Evolutionary conservation across 495 filamentous ascomycete species (phyloP), one percentile per base, ranked within the genome.

Genomic region (Viridothelium virens): DNA sequence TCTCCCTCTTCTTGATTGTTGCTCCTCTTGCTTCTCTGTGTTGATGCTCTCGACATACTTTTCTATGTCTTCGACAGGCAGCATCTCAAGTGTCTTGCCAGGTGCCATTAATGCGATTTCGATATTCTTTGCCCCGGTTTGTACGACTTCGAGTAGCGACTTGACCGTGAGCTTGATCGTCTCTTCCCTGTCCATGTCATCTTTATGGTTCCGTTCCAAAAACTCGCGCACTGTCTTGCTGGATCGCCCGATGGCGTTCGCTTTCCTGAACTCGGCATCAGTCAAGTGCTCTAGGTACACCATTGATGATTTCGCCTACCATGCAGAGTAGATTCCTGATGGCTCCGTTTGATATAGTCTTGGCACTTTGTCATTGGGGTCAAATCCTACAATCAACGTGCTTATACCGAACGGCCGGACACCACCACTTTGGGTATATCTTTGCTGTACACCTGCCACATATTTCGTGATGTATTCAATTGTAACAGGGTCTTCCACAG

Each of bases 401-500:
- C 91, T 96, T 74, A 98, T 96, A 65, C 94, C 94, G 75, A 98
- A 98, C 25, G 94, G 94, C 74, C 95, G 81, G 2, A 98, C 94
- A 81, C 94, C 94, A 78, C 94, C 94, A 73, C 90, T 94, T 81
- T 98, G 94, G 56, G 94, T 98, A 80, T 98, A 98, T 75, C 91
- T 84, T 82, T 98, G 94, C 81, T 98, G 94, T 69, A 97, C 95
- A 50, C 93, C 89, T 50, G 94, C 94, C 65, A 97, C 88, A 76
- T 97, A 96, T 80, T 97, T 97, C 65, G 94, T 97, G 74, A 98
- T 97, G 81, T 98, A 98, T 80, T 98, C 94, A 75, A 98, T 96
- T 47, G 88, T 91, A 65, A 95, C 91, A 64, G 94, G 92, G 77
- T 98, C 94, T 77, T 97, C 94, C 62, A 98, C 91, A n/a, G 94